phyloP scores from a whole-genome alignment of 1,139 yeast genomes.

The Magnusiomyces fungicola region DNA sequence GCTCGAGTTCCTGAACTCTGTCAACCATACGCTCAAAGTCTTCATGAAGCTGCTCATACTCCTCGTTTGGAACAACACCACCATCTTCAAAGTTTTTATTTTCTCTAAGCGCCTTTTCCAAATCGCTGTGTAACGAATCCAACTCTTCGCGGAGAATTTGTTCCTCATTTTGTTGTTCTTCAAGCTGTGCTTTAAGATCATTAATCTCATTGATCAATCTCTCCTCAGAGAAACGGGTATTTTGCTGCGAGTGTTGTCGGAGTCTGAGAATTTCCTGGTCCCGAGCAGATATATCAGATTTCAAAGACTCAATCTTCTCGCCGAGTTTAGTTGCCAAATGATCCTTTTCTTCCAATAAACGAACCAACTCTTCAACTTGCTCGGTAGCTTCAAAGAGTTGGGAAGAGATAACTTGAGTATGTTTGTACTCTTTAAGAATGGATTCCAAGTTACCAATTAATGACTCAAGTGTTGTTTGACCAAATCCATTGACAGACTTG shows the following conservation, averaged over 20 bases:
- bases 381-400: background rate
- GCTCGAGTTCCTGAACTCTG: background rate
- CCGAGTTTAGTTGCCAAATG: background rate
- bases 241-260: background rate
- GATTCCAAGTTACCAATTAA: background rate
- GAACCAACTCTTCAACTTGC: background rate
- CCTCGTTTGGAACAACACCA: background rate
- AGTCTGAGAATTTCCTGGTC: background rate
- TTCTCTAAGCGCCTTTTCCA: background rate
- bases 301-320: background rate
- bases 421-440: constrained; percentile 1
- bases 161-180: constrained; percentile 3
- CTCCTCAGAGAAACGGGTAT: too few species aligned
- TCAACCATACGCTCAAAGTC: background rate
- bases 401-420: background rate
- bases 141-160: constrained; percentile 1
- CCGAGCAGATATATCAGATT: background rate
- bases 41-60: background rate
- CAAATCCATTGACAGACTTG: background rate
- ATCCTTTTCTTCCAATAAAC: background rate
- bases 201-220: too few species aligned
- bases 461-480: background rate
- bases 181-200: background rate
- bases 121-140: background rate
- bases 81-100: background rate